Base-by-base conservation (phyloP, 2,329 filamentous ascomycete genomes). In the Coniosporium tulheliwenetii region DNA sequence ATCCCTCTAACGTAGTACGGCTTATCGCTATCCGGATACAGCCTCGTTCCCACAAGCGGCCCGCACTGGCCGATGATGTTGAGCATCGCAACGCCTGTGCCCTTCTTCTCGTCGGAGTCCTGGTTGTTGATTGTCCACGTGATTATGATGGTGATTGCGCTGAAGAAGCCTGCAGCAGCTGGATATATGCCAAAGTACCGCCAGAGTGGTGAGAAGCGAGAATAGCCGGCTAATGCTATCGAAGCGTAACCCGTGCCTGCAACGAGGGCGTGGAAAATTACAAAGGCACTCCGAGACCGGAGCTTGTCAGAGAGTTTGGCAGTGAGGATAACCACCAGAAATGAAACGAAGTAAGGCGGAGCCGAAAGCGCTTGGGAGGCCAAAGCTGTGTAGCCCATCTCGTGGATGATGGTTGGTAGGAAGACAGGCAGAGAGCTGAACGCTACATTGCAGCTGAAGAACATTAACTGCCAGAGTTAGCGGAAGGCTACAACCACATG, bases 51-150 rank as follows among this genome's bases (percentile, higher is more conserved):
- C 0, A 73, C 49, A 8, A 74, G 60, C 2, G 85, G 84, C 0
- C 85, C 85, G 47, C 78, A 79, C 61, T 93, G 85, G 1, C 85
- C 87, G 10, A 94, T 70, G 31, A 85, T 52, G 58, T 94, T 87
- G 53, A 95, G 59, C 30, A 94, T 67, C 1, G 81, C 84, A 52
- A 93, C 83, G 1, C 81, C 84, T 1, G 76, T 76, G 0, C 84
- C 84, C 48, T 82, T 81, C 5, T 76, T 73, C 39, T 73, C 74
- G 45, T 79, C 75, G 10, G 68, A 76, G 40, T 71, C 63, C 54
- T 91, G 83, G 58, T 93, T 94, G 55, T 93, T 93, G 53, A 94
- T 74, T 31, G 75, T 84, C 86, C 86, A 94, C 1, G 84, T 81
- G 42, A 94, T 82, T 48, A 87, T 80, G 30, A 93, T 70, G 0